Conservation (phyloP, 345 rosid species). For the Arabis hirsuta region DNA sequence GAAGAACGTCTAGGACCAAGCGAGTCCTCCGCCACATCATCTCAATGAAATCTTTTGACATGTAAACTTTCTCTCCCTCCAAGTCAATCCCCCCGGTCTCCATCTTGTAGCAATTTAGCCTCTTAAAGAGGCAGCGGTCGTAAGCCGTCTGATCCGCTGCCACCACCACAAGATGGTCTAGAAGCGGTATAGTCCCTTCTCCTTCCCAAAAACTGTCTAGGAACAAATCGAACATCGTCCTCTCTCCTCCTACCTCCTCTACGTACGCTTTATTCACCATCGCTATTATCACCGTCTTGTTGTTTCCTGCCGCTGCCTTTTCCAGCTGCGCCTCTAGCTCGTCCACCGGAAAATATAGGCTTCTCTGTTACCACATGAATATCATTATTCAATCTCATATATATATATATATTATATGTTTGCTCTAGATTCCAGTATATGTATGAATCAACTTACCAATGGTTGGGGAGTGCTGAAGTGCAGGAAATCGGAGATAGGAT, state of each 20-base stretch:
- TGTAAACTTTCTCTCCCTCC: constrained; percentile 61
- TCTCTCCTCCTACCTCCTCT: constrained; percentile 48
- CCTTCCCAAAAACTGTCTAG: constrained; percentile 83
- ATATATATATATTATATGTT: not conserved
- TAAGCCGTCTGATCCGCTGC: constrained; percentile 70
- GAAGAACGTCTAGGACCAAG: constrained; percentile 65
- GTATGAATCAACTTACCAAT: constrained; percentile 39
- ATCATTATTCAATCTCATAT: not conserved
- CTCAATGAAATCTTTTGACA: constrained; percentile 68
- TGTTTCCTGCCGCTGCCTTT: constrained; percentile 60
- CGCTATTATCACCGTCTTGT: constrained; percentile 66
- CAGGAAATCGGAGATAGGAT: constrained; percentile 35
- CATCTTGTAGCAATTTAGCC: constrained; percentile 72
- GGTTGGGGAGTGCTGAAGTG: not conserved
- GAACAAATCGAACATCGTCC: constrained; percentile 73
- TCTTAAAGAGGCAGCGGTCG: constrained; percentile 62
- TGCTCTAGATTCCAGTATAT: not conserved
- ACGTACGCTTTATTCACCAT: constrained; percentile 74
- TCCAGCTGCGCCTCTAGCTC: constrained; percentile 51
- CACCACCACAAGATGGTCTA: constrained; percentile 60
- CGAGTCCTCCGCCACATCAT: constrained; percentile 90
- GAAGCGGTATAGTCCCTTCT: constrained; percentile 55
- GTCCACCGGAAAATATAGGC: constrained; percentile 41
- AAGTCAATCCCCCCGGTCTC: constrained; percentile 56
- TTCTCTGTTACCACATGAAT: constrained; percentile 23